phyloP scores from a whole-genome alignment of 768 basidiomycete genomes.

The Tephrocybe sp. region DNA sequence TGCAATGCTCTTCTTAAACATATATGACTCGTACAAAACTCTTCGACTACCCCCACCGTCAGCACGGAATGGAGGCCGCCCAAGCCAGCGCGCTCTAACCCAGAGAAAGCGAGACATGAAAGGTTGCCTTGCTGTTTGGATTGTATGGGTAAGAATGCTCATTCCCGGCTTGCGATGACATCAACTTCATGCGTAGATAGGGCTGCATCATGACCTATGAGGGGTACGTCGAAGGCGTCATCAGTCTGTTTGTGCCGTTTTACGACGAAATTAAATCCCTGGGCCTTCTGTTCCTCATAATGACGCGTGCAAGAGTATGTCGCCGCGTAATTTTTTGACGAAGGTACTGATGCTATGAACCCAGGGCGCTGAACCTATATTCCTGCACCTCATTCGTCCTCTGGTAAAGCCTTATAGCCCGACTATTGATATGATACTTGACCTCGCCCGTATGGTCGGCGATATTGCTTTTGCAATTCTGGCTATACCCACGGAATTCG shows the following conservation, averaged over 20 bases:
- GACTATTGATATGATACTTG: conserved; percentile 64
- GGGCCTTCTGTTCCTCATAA: conserved; percentile 68
- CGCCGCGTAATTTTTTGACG: conserved; percentile 21
- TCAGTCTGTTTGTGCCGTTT: conserved; percentile 78
- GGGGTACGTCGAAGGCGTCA: conserved; percentile 58
- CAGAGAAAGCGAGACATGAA: conserved; percentile 86
- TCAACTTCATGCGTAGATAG: conserved; percentile 36
- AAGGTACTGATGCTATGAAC: neutral
- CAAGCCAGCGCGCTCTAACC: conserved; percentile 64
- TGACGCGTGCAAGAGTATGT: conserved; percentile 69
- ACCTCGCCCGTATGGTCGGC: conserved; percentile 59
- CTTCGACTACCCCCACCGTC: conserved; percentile 66
- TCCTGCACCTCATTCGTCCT: conserved; percentile 78
- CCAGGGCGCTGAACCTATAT: conserved; percentile 86
- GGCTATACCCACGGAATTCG: conserved; percentile 37
- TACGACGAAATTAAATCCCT: conserved; percentile 82
- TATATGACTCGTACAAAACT: conserved; percentile 85
- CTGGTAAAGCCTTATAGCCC: conserved; percentile 71
- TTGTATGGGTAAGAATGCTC: conserved; percentile 68
- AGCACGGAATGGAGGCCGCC: conserved; percentile 53
- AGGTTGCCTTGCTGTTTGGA: conserved; percentile 81
- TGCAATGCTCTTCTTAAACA: conserved; percentile 72
- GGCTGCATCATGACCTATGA: conserved; percentile 72
- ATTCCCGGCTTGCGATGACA: conserved; percentile 2
- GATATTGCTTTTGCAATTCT: conserved; percentile 55